Percentiles rank a stretch among this genome's conserved stretches.
Evolutionary conservation across 768 basidiomycete species (phyloP).

Genomic region (Lentinus brumalis): DNA sequence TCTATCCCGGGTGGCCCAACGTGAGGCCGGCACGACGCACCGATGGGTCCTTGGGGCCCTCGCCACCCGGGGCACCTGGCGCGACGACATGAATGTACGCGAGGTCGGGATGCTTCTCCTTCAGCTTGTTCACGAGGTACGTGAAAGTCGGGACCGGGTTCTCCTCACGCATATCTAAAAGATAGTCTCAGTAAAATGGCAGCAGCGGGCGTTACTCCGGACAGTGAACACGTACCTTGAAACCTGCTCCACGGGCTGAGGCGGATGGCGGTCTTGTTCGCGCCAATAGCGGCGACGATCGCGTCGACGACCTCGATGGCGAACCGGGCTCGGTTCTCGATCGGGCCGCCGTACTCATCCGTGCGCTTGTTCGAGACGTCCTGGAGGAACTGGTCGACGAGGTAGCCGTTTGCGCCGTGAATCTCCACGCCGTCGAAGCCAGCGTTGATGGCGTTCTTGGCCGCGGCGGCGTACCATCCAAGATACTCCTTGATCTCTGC

Average conservation of each 20-base stretch:
- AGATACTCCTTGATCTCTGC: slow-evolving; percentile 42
- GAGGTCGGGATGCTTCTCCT: slow-evolving; percentile 39
- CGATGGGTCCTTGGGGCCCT: background rate
- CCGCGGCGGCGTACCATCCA: slow-evolving; percentile 27
- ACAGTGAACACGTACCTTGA: slow-evolving; percentile 29
- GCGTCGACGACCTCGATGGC: slow-evolving; percentile 43
- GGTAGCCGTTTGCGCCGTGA: slow-evolving; percentile 33
- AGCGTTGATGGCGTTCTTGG: slow-evolving; percentile 33
- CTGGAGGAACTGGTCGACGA: slow-evolving; percentile 45
- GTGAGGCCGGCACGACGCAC: slow-evolving; percentile 1
- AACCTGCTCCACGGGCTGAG: slow-evolving; percentile 37
- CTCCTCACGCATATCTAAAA: slow-evolving; percentile 17
- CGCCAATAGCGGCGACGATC: slow-evolving; percentile 39
- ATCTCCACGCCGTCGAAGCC: slow-evolving; percentile 32
- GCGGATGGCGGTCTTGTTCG: slow-evolving; percentile 40
- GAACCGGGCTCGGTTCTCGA: slow-evolving; percentile 49
- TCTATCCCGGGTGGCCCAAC: too few species aligned
- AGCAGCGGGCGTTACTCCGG: too few species aligned
- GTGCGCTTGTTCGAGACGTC: slow-evolving; percentile 42
- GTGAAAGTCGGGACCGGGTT: slow-evolving; percentile 58
- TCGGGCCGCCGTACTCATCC: slow-evolving; percentile 51
- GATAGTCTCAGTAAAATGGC: too few species aligned
- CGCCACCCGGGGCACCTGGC: slow-evolving; percentile 13
- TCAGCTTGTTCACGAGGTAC: slow-evolving; percentile 47
- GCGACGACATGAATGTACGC: slow-evolving; percentile 41